phyloP scores from a whole-genome alignment of 495 filamentous ascomycete species.

The Pseudoneurospora amorphoporcata region DNA sequence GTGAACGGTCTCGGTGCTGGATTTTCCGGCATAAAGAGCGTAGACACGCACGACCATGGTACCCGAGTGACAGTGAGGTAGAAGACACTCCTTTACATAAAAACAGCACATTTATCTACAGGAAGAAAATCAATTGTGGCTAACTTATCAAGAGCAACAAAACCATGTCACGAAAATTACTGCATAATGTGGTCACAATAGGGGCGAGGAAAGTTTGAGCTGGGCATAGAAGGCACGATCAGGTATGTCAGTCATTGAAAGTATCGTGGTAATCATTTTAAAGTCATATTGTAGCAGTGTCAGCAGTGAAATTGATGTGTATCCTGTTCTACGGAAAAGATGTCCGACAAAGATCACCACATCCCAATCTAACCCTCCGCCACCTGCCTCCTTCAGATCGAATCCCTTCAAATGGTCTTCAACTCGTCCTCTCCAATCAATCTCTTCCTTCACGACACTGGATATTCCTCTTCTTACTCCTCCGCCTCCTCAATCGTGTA shows the following conservation, averaged over 20 bases:
- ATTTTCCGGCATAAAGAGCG: too few relatives aligned
- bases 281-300: not conserved
- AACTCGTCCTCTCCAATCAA: accelerated
- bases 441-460: not conserved
- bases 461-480: not conserved
- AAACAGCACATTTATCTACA: too few relatives aligned
- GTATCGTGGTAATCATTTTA: not conserved
- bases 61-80: too few relatives aligned
- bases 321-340: not conserved
- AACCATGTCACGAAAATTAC: too few relatives aligned
- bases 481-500: not conserved
- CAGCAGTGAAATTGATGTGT: not conserved
- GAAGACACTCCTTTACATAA: too few relatives aligned
- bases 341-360: not conserved
- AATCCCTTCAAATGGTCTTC: accelerated
- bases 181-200: too few relatives aligned
- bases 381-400: not conserved
- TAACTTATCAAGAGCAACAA: too few relatives aligned
- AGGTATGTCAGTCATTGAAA: not conserved
- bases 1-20: too few relatives aligned
- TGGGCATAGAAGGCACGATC: not conserved
- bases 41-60: too few relatives aligned
- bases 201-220: too few relatives aligned
- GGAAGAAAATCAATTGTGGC: too few relatives aligned
- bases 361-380: not conserved